phyloP scores from a whole-genome alignment of 192 early-diverging fungal genomes.

The Coemansia sp. region DNA sequence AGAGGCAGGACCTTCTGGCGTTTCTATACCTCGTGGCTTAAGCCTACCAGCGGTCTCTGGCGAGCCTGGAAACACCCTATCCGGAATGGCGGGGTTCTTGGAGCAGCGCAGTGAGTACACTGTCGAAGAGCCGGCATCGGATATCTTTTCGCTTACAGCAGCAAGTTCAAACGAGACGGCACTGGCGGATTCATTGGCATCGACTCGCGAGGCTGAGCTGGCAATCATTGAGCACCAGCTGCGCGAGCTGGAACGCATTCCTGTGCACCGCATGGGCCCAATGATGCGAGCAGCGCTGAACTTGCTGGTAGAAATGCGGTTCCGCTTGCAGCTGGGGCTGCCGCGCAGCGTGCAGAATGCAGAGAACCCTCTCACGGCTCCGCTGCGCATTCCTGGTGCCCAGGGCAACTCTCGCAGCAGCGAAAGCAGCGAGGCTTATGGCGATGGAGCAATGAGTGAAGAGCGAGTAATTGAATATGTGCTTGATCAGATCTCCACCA shows the following conservation, averaged over 20 bases:
- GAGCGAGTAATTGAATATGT: constrained; percentile 40
- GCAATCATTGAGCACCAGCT: constrained; percentile 51
- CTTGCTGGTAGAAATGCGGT: constrained; percentile 50
- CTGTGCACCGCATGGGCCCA: constrained; percentile 39
- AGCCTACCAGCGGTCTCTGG: neutral
- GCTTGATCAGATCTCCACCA: constrained; percentile 43
- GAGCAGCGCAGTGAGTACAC: neutral
- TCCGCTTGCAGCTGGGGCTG: constrained; percentile 43
- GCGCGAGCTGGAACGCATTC: constrained; percentile 35
- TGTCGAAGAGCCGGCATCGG: constrained; percentile 7
- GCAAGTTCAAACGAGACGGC: neutral
- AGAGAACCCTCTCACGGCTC: constrained; percentile 8
- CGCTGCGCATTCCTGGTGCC: neutral
- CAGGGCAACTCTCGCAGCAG: neutral
- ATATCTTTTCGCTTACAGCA: constrained; percentile 2
- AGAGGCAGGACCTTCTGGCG: neutral
- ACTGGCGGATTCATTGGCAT: constrained; percentile 5
- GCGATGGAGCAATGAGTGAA: constrained; percentile 28
- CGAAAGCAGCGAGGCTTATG: constrained; percentile 17
- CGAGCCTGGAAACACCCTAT: neutral
- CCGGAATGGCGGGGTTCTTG: neutral
- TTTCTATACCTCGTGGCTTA: too few species aligned
- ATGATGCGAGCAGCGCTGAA: constrained; percentile 51
- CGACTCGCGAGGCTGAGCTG: constrained; percentile 40
- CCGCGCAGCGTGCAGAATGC: constrained; percentile 21